A percentile compares a stretch with the other conserved stretches of the same genome.
Conservation (phyloP, 768 basidiomycete genomes). For the Clitopilus hobsonii region DNA sequence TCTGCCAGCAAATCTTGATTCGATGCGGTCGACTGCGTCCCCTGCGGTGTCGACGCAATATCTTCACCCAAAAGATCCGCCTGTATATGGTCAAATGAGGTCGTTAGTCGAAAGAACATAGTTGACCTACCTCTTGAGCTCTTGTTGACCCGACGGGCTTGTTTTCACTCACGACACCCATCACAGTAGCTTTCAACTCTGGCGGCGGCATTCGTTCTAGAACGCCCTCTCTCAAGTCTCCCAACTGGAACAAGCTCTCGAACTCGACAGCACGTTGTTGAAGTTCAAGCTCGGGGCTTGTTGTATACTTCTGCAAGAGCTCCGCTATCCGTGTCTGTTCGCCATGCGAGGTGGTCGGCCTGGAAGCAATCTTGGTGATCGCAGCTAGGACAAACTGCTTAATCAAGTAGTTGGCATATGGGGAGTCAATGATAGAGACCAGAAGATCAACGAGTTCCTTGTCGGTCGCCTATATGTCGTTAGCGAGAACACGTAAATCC, state of each 20-base stretch:
- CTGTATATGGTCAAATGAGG: too few species aligned
- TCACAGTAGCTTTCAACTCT: conserved; percentile 94
- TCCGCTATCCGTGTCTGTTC: conserved; percentile 80
- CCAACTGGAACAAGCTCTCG: conserved; percentile 74
- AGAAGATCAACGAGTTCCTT: conserved; percentile 83
- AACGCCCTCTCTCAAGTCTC: conserved; percentile 77
- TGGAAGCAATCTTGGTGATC: conserved; percentile 85
- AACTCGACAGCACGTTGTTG: conserved; percentile 97
- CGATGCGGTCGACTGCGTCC: conserved; percentile 38
- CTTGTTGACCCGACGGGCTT: conserved; percentile 92
- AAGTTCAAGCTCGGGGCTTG: conserved; percentile 88
- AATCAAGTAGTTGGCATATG: conserved; percentile 86
- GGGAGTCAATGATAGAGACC: conserved; percentile 84
- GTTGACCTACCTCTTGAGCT: conserved; percentile 58
- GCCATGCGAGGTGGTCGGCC: conserved; percentile 56
- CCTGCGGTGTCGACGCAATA: conserved; percentile 32
- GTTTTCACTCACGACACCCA: conserved; percentile 93
- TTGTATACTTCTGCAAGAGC: conserved; percentile 75
- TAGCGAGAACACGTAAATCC: conserved; percentile 1
- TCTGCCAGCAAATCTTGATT: conserved; percentile 88
- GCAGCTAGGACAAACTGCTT: conserved; percentile 91
- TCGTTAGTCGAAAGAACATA: not conserved
- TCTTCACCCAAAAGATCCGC: conserved; percentile 85
- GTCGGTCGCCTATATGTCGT: conserved; percentile 61
- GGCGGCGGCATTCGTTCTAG: conserved; percentile 99